phyloP scores from a whole-genome alignment of 768 basidiomycete species.

The Calocybe indica region DNA sequence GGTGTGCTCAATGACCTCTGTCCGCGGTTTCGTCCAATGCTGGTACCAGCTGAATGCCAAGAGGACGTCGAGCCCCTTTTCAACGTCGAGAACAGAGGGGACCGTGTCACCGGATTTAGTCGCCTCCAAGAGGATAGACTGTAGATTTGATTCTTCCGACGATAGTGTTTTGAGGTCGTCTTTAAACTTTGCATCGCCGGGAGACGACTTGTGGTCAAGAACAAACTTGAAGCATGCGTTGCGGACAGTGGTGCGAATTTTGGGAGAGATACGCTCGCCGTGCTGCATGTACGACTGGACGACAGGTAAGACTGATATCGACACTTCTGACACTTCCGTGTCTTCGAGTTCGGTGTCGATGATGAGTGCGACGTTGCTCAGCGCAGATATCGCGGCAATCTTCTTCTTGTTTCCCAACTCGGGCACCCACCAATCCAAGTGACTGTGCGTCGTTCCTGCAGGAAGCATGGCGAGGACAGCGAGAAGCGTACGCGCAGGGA shows the following conservation, averaged over 20 bases:
- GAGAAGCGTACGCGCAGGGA: not conserved
- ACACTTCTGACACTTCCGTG: not conserved
- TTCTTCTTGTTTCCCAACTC: not conserved
- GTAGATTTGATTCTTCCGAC: constrained; percentile 10
- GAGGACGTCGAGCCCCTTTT: constrained; percentile 10
- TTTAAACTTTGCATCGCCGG: constrained; percentile 7
- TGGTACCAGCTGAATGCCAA: constrained; percentile 13
- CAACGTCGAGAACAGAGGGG: not conserved
- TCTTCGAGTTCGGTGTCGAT: not conserved
- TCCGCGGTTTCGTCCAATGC: constrained; percentile 7
- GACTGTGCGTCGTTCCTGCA: not conserved
- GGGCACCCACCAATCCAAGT: not conserved
- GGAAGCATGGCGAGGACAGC: not conserved
- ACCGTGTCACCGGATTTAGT: not conserved
- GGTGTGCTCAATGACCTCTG: constrained; percentile 4
- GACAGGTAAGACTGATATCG: constrained; percentile 11
- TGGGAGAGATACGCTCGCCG: constrained; percentile 3
- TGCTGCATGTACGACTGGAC: constrained; percentile 13
- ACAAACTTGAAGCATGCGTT: constrained; percentile 10
- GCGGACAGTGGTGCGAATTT: constrained; percentile 4
- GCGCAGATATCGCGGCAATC: not conserved
- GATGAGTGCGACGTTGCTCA: not conserved
- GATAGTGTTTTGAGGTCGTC: not conserved
- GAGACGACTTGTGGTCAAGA: constrained; percentile 4
- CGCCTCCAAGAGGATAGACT: constrained; percentile 10